phyloP scores from a whole-genome alignment of 2,329 filamentous ascomycete genomes.

The Dactylellina cionopaga region DNA sequence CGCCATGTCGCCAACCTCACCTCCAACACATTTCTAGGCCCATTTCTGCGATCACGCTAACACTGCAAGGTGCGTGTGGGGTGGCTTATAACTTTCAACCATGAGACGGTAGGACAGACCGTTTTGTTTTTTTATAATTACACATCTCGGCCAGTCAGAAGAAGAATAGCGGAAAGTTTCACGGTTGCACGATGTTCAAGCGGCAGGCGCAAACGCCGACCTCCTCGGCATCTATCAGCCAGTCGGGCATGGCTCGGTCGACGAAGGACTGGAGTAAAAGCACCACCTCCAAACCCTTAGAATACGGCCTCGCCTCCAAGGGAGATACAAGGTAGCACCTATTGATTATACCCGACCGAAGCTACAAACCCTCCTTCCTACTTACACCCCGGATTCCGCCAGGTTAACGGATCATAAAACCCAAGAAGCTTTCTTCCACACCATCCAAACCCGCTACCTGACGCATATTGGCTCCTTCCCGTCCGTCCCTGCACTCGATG shows the following conservation, averaged over 20 bases:
- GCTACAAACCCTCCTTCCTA: background rate
- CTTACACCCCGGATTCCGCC: background rate
- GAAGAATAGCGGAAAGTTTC: too few relatives aligned
- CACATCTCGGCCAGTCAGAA: background rate
- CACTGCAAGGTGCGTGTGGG: too few relatives aligned
- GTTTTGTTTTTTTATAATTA: too few relatives aligned
- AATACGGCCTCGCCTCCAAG: constrained; percentile 52
- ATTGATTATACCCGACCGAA: background rate
- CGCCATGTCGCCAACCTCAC: constrained; percentile 17
- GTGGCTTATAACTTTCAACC: too few relatives aligned
- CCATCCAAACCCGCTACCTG: constrained; percentile 47
- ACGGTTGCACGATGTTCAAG: constrained; percentile 32
- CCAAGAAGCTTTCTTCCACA: constrained; percentile 50
- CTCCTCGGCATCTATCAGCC: constrained; percentile 43
- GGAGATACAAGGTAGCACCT: constrained; percentile 44
- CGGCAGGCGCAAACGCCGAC: constrained; percentile 47
- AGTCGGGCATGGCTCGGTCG: constrained; percentile 49
- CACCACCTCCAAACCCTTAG: constrained; percentile 29
- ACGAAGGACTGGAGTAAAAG: constrained; percentile 49
- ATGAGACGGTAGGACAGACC: too few relatives aligned
- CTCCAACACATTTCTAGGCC: constrained; percentile 33
- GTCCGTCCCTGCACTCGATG: constrained; percentile 48
- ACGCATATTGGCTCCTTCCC: constrained; percentile 49
- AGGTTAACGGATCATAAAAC: constrained; percentile 41
- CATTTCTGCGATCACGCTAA: background rate